A percentile compares a stretch with the other conserved stretches of the same genome.
Evolutionary conservation across 305 asterid genomes (phyloP).

Genomic region (Fraxinus paxiana): DNA sequence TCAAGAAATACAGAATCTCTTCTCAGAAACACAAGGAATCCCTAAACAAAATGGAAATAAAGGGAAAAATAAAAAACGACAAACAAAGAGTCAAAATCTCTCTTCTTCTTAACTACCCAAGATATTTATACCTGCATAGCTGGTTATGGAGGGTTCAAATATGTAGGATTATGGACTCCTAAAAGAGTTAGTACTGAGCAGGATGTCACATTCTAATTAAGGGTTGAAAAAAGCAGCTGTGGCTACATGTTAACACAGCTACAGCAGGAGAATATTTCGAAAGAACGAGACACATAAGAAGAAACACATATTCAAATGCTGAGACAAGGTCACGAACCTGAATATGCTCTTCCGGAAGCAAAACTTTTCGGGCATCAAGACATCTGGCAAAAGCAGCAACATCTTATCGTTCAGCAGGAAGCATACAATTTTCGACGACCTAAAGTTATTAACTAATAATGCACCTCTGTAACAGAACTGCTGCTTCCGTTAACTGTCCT

Average conservation of each 20-base stretch:
- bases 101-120: neutral
- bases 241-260: neutral
- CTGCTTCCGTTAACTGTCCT: constrained; percentile 71
- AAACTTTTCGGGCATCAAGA: constrained; percentile 57
- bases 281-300: constrained; percentile 9
- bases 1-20: constrained; percentile 21
- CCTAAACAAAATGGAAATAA: neutral
- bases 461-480: constrained; percentile 72
- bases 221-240: constrained; percentile 1
- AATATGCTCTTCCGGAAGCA: constrained; percentile 67
- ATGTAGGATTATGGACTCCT: neutral
- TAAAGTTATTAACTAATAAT: constrained; percentile 18
- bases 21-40: constrained; percentile 10
- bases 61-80: neutral
- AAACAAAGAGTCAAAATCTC: neutral
- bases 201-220: neutral
- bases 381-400: constrained; percentile 52
- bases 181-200: constrained; percentile 10
- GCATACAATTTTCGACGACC: constrained; percentile 18
- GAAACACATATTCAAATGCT: constrained; percentile 6
- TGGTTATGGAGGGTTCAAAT: neutral
- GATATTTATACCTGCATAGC: neutral
- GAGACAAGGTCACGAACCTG: constrained; percentile 43
- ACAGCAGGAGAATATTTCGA: neutral
- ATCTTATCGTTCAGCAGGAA: constrained; percentile 26